These are phyloP conservation scores for Setaria italica DNA, from an alignment of 202 grass and related monocot genomes.

Conservation along the genomic window DNA sequence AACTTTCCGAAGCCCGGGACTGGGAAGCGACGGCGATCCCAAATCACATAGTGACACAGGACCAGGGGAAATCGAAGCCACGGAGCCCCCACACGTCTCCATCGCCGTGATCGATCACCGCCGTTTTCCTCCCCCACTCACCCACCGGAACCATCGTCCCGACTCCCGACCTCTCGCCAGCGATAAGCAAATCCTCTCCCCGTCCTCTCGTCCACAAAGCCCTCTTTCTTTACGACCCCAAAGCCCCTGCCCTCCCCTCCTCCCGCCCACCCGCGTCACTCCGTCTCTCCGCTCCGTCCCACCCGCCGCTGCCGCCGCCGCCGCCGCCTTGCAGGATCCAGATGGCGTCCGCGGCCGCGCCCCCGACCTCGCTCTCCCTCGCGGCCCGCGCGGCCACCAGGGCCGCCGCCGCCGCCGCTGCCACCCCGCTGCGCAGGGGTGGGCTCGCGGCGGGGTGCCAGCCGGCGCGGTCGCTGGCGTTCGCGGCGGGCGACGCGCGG, in stretches of 20 bases:
- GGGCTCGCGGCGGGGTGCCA: conserved; percentile 46
- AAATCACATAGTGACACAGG: conserved; percentile 25
- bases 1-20: background rate
- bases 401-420: conserved; percentile 24
- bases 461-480: conserved; percentile 50
- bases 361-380: conserved; percentile 53
- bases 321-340: background rate
- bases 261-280: conserved; percentile 21
- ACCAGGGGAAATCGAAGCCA: conserved; percentile 25
- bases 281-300: background rate
- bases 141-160: conserved; percentile 44
- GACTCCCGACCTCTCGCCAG: conserved; percentile 53
- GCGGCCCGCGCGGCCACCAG: conserved; percentile 35
- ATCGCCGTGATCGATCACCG: conserved; percentile 54
- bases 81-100: conserved; percentile 47
- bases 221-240: conserved; percentile 44
- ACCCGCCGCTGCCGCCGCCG: background rate
- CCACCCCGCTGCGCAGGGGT: conserved; percentile 38
- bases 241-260: conserved; percentile 33
- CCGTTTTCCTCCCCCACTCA: conserved; percentile 39
- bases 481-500: conserved; percentile 40
- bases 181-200: conserved; percentile 76
- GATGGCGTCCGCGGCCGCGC: conserved; percentile 59
- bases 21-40: conserved; percentile 6
- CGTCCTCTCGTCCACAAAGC: conserved; percentile 54